Percentiles rank a stretch among this genome's conserved stretches.
Conservation (phyloP, 169 alveolate species). For the Cytauxzoon felis region DNA sequence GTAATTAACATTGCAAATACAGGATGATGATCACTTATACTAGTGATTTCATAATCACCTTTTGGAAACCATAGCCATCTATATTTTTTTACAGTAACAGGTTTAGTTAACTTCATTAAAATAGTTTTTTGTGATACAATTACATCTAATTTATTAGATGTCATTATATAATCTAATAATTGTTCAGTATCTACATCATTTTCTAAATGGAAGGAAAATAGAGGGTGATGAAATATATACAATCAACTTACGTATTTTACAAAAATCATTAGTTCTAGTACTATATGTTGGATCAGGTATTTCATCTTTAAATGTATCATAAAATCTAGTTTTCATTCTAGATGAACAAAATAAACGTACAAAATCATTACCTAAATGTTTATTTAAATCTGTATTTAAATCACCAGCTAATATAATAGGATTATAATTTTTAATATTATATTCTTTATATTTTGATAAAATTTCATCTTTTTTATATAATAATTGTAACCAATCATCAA, state of each 20-base stretch:
- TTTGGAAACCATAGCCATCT: too few species aligned
- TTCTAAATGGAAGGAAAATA: background rate
- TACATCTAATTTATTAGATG: background rate
- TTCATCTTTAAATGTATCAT: background rate
- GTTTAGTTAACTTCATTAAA: background rate
- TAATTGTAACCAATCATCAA: constrained; percentile 71
- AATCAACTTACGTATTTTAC: constrained; percentile 21
- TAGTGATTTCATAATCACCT: background rate
- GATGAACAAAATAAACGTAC: too few species aligned
- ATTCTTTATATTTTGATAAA: background rate
- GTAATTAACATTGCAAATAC: constrained; percentile 6
- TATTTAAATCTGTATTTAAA: constrained; percentile 46
- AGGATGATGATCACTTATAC: constrained; percentile 49
- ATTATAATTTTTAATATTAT: background rate
- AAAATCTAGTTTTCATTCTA: too few species aligned
- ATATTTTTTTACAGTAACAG: background rate
- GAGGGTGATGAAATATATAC: background rate
- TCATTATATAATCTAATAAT: constrained; percentile 41
- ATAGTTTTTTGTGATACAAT: constrained; percentile 26
- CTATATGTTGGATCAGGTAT: constrained; percentile 24
- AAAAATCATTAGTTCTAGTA: constrained; percentile 42
- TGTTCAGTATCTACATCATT: background rate
- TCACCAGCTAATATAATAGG: constrained; percentile 74
- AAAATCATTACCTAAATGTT: background rate
- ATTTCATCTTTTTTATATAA: background rate